A percentile compares a stretch with the other conserved stretches of the same genome.
These are phyloP conservation scores for Rhynchosporium secalis DNA, from an alignment of 2,329 filamentous ascomycete species.

Conservation along the genomic window DNA sequence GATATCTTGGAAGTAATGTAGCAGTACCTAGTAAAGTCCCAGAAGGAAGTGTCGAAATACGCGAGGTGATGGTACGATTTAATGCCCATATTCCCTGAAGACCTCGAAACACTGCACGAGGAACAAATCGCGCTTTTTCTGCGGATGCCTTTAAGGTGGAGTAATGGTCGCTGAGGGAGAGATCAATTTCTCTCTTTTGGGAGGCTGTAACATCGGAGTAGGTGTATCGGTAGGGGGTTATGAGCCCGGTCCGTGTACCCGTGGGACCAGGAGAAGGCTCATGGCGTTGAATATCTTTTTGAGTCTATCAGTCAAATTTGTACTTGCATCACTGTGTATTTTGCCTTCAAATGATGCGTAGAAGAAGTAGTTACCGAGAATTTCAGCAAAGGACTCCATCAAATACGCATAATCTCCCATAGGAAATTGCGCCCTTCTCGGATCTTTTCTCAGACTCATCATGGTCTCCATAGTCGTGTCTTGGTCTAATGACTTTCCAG, in stretches of 20 bases:
- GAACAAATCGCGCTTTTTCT: conserved; percentile 51
- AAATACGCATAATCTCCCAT: conserved; percentile 80
- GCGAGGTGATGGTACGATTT: conserved; percentile 55
- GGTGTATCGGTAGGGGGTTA: conserved; percentile 49
- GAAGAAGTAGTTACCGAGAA: conserved; percentile 45
- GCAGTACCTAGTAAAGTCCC: conserved; percentile 66
- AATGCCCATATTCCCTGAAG: conserved; percentile 71
- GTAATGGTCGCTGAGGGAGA: conserved; percentile 43
- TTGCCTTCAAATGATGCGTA: not conserved
- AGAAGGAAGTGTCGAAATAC: conserved; percentile 58
- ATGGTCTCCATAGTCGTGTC: conserved; percentile 35
- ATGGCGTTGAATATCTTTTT: conserved; percentile 43
- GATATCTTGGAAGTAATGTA: conserved; percentile 61
- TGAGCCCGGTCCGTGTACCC: conserved; percentile 44
- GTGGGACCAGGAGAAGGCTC: conserved; percentile 38
- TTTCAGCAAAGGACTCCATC: conserved; percentile 67
- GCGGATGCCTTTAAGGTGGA: conserved; percentile 27
- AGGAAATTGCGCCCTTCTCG: conserved; percentile 66
- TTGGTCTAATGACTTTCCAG: conserved; percentile 31
- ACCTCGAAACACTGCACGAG: conserved; percentile 67
- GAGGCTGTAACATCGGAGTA: conserved; percentile 42
- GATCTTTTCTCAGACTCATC: conserved; percentile 35
- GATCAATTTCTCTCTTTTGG: conserved; percentile 47
- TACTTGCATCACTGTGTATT: not conserved
- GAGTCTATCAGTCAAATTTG: not conserved